These are phyloP conservation scores for Hypoxylon sp. DNA, from an alignment of 2,329 filamentous ascomycete species.

Conservation along the genomic window DNA sequence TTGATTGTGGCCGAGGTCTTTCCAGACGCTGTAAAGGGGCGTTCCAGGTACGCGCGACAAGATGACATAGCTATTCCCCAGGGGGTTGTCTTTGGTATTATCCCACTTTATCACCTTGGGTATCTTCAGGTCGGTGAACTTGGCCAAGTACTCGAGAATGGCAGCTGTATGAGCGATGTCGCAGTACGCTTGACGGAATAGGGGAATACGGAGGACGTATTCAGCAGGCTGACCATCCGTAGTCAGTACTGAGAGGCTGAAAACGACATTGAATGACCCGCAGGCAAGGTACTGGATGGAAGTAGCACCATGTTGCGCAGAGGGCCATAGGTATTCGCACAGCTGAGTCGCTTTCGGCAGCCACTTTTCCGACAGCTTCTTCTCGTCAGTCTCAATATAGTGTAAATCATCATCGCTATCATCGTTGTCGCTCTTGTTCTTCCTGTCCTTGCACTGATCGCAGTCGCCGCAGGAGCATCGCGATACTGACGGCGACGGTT, in stretches of 20 bases:
- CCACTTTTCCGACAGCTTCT: constrained; percentile 13
- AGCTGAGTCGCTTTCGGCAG: constrained; percentile 10
- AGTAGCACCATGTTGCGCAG: not conserved
- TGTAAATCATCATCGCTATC: no score
- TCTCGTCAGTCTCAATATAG: not conserved
- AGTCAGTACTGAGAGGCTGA: constrained; percentile 13
- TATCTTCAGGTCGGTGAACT: constrained; percentile 21
- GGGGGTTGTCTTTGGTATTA: constrained; percentile 14
- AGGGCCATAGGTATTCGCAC: constrained; percentile 21
- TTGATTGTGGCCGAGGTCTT: constrained; percentile 13
- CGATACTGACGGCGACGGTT: not conserved
- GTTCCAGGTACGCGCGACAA: constrained; percentile 19
- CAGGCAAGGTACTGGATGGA: constrained; percentile 13
- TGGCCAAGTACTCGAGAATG: constrained; percentile 20
- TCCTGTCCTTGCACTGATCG: not conserved
- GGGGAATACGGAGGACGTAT: constrained; percentile 28
- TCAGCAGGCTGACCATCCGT: constrained; percentile 2
- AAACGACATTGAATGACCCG: constrained; percentile 20
- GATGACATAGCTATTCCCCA: constrained; percentile 12
- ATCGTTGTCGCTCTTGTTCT: not conserved
- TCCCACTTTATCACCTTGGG: constrained; percentile 31
- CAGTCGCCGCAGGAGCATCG: not conserved
- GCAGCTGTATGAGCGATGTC: not conserved
- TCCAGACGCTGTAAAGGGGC: not conserved
- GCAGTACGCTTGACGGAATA: not conserved